Evolutionary conservation across 176 grass and related monocot species (phyloP), one percentile per base, ranked within the genome.

Genomic region (Triticum dicoccoides): DNA sequence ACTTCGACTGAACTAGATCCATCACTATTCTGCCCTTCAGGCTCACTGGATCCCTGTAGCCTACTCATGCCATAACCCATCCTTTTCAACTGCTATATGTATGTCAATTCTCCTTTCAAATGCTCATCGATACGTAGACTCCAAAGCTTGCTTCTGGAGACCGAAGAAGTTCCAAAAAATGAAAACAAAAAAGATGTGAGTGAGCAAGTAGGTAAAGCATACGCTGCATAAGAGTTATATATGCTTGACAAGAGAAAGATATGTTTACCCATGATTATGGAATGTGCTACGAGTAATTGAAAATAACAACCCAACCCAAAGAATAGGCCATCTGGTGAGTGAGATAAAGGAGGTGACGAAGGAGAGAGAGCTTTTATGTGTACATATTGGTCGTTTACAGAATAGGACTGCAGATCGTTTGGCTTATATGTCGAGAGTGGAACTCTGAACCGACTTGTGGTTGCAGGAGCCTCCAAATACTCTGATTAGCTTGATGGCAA

Each of bases 21-120:
- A 80, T 52, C 69, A 85, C n/a, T 42, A 69, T 54, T 69, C 30
- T 77, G 37, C 61, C 29, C 82, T 77, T 88, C 86, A 63, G 59
- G 37, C 21, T 91, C 82, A 41, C 0, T 81, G 51, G 84, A 85
- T 81, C 84, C 82, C 51, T 88, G 76, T 70, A 88, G 70, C 81
- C 81, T 91, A 81, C 89, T 91, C 85, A 91, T 91, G 61, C 85
- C 89, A 47, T 91, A 91, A 64, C 89, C 85, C 89, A 91, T 91
- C 54, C 7, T 37, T 29, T 84, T 20, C 0, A 14, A 65, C 32
- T 83, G 44, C 34, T 85, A 75, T 62, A 34, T 62, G 32, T 73
- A 80, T 30, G 76, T 23, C 8, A 37, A 87, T 38, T 62, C 10
- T 91, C 13, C 72, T 78, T 88, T 29, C 58, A 80, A 75, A 65